phyloP scores from a whole-genome alignment of 495 filamentous ascomycete species.

The Ramalina intermedia region DNA sequence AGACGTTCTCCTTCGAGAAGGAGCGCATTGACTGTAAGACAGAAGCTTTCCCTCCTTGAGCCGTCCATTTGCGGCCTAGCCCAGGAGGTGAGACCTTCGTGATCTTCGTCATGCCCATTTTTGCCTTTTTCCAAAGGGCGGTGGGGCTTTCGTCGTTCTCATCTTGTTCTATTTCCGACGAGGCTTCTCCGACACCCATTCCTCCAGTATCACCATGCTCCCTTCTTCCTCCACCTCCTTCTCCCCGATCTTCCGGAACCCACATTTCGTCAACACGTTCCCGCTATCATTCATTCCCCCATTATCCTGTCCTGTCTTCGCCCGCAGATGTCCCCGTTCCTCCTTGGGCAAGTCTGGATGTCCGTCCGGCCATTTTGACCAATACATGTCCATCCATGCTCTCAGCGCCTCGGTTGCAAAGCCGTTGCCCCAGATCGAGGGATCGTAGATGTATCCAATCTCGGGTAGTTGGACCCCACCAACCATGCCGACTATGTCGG shows the following conservation, averaged over 20 bases:
- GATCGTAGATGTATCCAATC: slow-evolving; percentile 22
- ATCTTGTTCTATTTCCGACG: neutral
- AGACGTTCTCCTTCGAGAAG: too few species aligned
- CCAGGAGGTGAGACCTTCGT: too few species aligned
- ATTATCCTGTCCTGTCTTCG: neutral
- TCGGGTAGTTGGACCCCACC: slow-evolving; percentile 12
- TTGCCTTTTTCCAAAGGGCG: too few species aligned
- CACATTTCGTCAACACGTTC: neutral
- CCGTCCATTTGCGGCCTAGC: too few species aligned
- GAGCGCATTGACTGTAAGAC: too few species aligned
- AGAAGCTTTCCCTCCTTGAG: too few species aligned
- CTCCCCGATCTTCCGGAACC: neutral
- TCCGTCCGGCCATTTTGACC: slow-evolving; percentile 14
- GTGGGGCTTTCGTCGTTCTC: too few species aligned
- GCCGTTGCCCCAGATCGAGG: slow-evolving; percentile 22
- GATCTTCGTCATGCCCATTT: too few species aligned
- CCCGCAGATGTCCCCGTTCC: neutral
- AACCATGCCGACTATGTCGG: neutral
- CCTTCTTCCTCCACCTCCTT: neutral
- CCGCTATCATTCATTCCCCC: neutral
- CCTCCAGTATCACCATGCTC: neutral
- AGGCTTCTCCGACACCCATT: neutral
- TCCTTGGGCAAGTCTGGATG: slow-evolving; percentile 1
- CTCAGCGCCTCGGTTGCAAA: slow-evolving; percentile 22
- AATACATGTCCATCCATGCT: slow-evolving; percentile 17